These are phyloP conservation scores for Blepharisma undulans DNA, from an alignment of 169 alveolate genomes.

Conservation along the genomic window DNA sequence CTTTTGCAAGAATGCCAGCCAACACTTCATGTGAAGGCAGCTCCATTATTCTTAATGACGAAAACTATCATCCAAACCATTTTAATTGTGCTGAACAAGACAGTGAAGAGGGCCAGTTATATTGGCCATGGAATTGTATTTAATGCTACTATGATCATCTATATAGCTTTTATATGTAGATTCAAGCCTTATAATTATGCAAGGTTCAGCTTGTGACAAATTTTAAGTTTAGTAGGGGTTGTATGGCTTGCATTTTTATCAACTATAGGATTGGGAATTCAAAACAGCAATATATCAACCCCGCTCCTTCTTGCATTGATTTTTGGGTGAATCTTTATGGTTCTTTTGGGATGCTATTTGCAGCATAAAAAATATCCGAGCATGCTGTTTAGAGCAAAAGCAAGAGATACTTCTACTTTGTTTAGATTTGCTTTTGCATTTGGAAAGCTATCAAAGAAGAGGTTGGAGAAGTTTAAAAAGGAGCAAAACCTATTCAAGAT, in stretches of 20 bases:
- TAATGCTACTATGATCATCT: neutral
- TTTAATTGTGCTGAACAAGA: neutral
- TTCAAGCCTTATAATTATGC: conserved; percentile 24
- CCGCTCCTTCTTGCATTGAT: too few relatives aligned
- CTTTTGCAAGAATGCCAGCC: conserved; percentile 6
- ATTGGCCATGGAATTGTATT: neutral
- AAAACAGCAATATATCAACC: neutral
- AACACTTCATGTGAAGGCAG: neutral
- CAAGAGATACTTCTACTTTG: neutral
- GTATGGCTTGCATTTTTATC: neutral
- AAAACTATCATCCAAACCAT: neutral
- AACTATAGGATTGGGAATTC: neutral
- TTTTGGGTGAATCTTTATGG: neutral
- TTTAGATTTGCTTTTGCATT: neutral
- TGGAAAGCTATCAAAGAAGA: too few relatives aligned
- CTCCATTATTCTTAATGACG: neutral
- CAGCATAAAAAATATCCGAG: neutral
- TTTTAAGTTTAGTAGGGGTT: neutral
- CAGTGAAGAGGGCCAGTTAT: neutral
- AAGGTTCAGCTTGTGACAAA: neutral
- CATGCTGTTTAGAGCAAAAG: neutral
- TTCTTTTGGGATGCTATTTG: neutral
- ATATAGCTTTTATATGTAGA: neutral
- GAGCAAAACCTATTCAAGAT: too few relatives aligned
- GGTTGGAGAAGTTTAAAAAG: too few relatives aligned